A percentile compares a stretch with the other conserved stretches of the same genome.
Evolutionary conservation across 2,329 filamentous ascomycete species (phyloP).

Genomic region (Microsporum ferrugineum): DNA sequence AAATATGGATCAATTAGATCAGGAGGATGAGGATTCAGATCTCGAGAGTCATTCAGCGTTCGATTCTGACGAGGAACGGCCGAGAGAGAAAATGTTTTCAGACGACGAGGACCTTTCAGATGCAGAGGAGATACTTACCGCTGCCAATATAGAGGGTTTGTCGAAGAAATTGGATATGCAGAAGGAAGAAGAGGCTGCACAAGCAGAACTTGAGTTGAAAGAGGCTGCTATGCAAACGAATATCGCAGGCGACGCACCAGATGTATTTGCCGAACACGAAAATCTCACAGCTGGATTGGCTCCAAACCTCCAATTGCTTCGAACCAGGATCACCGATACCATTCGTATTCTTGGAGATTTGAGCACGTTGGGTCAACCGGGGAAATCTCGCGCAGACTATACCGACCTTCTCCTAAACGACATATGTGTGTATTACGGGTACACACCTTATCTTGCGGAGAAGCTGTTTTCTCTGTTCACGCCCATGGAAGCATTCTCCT

Average conservation of each 20-base stretch:
- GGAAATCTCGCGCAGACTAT: conserved; percentile 77
- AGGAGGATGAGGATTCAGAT: conserved; percentile 37
- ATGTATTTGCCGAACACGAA: conserved; percentile 48
- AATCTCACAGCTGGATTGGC: conserved; percentile 54
- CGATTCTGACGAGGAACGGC: conserved; percentile 59
- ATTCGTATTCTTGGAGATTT: conserved; percentile 87
- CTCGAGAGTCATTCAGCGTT: conserved; percentile 49
- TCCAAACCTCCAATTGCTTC: conserved; percentile 79
- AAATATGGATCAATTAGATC: conserved; percentile 41
- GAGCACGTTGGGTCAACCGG: conserved; percentile 64
- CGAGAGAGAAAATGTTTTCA: conserved; percentile 68
- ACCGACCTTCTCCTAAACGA: conserved; percentile 77
- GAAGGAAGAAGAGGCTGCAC: conserved; percentile 64
- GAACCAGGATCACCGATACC: conserved; percentile 82
- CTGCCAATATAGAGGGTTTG: conserved; percentile 89
- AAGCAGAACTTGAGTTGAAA: conserved; percentile 73
- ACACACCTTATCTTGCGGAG: conserved; percentile 86
- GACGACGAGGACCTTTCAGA: conserved; percentile 87
- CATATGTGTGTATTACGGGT: conserved; percentile 93
- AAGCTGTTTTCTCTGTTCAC: conserved; percentile 91
- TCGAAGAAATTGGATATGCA: conserved; percentile 73
- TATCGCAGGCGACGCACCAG: conserved; percentile 63
- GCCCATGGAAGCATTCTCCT: conserved; percentile 86
- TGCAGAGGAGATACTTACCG: conserved; percentile 79
- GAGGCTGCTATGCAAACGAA: conserved; percentile 86